Evolutionary conservation across 257 asterid genomes (phyloP).

Genomic region (Linderniella brevidens): DNA sequence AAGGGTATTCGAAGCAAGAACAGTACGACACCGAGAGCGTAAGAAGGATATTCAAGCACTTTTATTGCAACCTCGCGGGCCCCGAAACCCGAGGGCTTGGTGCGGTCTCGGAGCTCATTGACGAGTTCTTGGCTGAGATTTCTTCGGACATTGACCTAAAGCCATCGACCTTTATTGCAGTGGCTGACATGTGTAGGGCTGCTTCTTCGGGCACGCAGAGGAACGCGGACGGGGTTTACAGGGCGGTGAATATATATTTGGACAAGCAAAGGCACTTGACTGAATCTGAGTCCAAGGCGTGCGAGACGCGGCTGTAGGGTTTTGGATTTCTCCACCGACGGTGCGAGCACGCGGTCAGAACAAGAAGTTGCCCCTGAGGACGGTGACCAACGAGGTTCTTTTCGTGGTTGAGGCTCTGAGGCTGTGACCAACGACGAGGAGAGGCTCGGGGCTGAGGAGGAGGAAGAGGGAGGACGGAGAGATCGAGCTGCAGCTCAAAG

Average conservation of each 20-base stretch:
- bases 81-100: constrained; percentile 14
- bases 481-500: constrained; percentile 24
- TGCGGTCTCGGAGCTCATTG: constrained; percentile 38
- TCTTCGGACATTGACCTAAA: constrained; percentile 46
- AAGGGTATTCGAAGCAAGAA: constrained; percentile 41
- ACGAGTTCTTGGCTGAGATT: constrained; percentile 47
- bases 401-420: constrained; percentile 42
- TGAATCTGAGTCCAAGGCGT: constrained; percentile 48
- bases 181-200: constrained; percentile 28
- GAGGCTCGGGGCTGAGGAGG: constrained; percentile 5
- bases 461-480: constrained; percentile 14
- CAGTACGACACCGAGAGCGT: constrained; percentile 44
- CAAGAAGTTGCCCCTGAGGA: constrained; percentile 43
- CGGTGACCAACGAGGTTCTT: constrained; percentile 50
- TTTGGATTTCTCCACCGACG: constrained; percentile 40
- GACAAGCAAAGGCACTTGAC: constrained; percentile 56
- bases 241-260: constrained; percentile 47
- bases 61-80: constrained; percentile 25
- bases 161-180: constrained; percentile 11
- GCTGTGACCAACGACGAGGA: constrained; percentile 18
- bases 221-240: constrained; percentile 40
- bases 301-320: constrained; percentile 36
- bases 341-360: constrained; percentile 54
- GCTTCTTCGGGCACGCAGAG: constrained; percentile 23
- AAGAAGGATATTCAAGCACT: constrained; percentile 48